Percentiles rank a stretch among this genome's conserved stretches.
Conservation (phyloP, 805 yeast genomes). For the Cyberlindnera sargentensis region DNA sequence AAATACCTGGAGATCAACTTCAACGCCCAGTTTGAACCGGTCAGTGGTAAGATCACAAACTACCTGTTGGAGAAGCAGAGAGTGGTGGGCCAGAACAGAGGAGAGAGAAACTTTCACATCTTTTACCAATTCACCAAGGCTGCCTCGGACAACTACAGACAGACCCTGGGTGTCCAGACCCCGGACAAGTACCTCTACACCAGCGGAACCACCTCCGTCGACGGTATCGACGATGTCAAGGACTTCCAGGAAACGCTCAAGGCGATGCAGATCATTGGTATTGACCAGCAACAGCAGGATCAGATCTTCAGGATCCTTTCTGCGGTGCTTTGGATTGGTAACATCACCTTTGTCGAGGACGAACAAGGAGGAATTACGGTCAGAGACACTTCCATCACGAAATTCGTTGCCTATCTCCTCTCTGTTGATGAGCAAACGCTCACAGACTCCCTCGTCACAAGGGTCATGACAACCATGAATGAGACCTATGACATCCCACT, state of each 20-base stretch:
- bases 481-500: constrained; percentile 92
- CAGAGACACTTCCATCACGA: constrained; percentile 84
- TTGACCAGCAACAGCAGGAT: constrained; percentile 79
- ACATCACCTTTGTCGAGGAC: constrained; percentile 77
- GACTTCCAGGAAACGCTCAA: constrained; percentile 76
- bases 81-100: constrained; percentile 88
- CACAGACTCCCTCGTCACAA: constrained; percentile 61
- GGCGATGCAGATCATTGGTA: constrained; percentile 87
- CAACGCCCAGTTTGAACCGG: constrained; percentile 76
- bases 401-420: constrained; percentile 85
- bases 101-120: constrained; percentile 95
- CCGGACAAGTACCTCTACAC: constrained; percentile 94
- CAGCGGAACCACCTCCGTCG: constrained; percentile 78
- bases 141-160: constrained; percentile 79
- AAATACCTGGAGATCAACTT: constrained; percentile 89
- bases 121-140: constrained; percentile 94
- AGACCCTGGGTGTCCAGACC: constrained; percentile 79
- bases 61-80: constrained; percentile 91
- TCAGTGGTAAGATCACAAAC: constrained; percentile 93
- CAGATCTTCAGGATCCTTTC: constrained; percentile 81
- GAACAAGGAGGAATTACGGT: constrained; percentile 80
- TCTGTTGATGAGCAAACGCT: constrained; percentile 69
- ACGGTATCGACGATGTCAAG: constrained; percentile 72
- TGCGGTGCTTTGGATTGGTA: constrained; percentile 90
- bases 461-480: constrained; percentile 85